Conservation (phyloP, 2,329 filamentous ascomycete genomes). For the Colletotrichum neosansevieriae region DNA sequence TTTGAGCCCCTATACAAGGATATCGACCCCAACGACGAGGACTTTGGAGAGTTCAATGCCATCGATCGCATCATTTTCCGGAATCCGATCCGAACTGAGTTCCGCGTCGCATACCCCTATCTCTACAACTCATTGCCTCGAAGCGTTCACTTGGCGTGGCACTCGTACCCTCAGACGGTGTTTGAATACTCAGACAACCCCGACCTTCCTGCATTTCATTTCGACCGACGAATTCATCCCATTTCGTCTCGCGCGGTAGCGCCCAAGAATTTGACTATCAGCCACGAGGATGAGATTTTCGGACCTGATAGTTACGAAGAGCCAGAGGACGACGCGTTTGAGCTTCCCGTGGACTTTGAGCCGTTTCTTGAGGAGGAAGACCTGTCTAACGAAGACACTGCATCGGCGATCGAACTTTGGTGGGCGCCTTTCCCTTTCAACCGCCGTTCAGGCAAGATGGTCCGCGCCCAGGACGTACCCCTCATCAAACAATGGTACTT, state of each 20-base stretch:
- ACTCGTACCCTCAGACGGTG: conserved; percentile 92
- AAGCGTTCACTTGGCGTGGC: conserved; percentile 93
- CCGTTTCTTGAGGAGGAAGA: conserved; percentile 93
- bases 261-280: conserved; percentile 91
- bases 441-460: conserved; percentile 93
- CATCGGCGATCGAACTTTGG: conserved; percentile 93
- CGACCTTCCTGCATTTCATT: conserved; percentile 94
- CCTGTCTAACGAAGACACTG: conserved; percentile 88
- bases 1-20: conserved; percentile 99
- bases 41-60: conserved; percentile 99
- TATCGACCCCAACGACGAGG: conserved; percentile 97
- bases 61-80: conserved; percentile 99
- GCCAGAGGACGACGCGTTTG: conserved; percentile 84
- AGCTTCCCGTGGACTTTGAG: conserved; percentile 81
- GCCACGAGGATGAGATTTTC: conserved; percentile 94
- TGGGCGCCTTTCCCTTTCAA: conserved; percentile 99
- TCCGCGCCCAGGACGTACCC: conserved; percentile 95
- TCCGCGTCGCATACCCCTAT: conserved; percentile 92
- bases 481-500: conserved; percentile 99
- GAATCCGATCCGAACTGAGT: conserved; percentile 93
- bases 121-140: conserved; percentile 96
- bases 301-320: conserved; percentile 81
- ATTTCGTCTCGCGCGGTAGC: conserved; percentile 95
- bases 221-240: conserved; percentile 97
- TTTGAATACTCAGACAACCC: conserved; percentile 90